Evolutionary conservation across 2,329 filamentous ascomycete genomes (phyloP).

Genomic region (Dryadomyces sulphureus): DNA sequence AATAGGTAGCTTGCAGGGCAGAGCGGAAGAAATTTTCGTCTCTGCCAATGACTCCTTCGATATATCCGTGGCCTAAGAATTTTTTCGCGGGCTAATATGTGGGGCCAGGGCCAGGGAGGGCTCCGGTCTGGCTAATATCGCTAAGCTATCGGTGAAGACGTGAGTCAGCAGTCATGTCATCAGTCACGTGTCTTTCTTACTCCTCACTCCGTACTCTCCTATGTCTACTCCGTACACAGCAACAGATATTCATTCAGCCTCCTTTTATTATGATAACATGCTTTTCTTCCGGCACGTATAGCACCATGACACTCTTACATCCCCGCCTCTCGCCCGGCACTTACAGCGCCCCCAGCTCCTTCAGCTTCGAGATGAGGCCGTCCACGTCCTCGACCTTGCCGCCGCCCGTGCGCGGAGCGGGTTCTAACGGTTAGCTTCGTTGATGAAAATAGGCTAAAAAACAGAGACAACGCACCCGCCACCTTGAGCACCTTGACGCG

Average conservation of each 20-base stretch:
- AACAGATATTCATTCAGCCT: neutral
- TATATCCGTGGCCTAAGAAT: neutral
- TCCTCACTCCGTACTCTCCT: neutral
- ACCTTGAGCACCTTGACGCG: constrained; percentile 87
- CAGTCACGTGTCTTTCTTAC: neutral
- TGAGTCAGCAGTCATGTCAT: too few relatives aligned
- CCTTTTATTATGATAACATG: neutral
- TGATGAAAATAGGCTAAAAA: constrained; percentile 1
- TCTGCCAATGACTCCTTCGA: constrained; percentile 10
- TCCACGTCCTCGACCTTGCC: constrained; percentile 97
- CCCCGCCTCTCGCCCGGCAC: neutral
- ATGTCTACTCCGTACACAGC: neutral
- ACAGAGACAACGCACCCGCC: constrained; percentile 33
- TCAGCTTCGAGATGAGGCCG: constrained; percentile 83
- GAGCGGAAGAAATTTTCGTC: constrained; percentile 11
- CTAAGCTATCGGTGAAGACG: neutral
- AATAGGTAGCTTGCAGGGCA: neutral
- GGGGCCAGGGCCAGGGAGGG: neutral
- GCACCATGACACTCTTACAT: too few relatives aligned
- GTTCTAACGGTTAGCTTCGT: constrained; percentile 52
- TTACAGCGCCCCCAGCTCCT: constrained; percentile 86
- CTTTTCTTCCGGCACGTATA: neutral
- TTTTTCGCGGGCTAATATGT: neutral
- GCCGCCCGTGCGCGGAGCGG: constrained; percentile 73
- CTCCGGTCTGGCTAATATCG: neutral